Evolutionary conservation across 805 yeast species (phyloP).

Genomic region (Kodamaea jinghongensis): DNA sequence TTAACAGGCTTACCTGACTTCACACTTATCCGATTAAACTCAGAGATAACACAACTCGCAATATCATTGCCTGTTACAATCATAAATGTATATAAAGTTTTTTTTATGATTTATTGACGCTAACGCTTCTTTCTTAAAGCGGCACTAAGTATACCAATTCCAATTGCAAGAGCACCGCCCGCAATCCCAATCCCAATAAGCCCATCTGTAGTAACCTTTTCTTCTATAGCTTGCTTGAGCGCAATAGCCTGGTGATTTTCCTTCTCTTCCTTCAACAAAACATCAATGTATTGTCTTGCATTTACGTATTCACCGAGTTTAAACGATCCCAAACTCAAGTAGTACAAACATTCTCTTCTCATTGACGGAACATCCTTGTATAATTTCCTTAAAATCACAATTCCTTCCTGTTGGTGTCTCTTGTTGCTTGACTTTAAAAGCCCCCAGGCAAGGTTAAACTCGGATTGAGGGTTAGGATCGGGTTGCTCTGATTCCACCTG

Average conservation of each 20-base stretch:
- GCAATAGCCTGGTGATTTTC: conserved; percentile 73
- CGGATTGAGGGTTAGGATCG: conserved; percentile 73
- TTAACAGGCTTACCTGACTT: conserved; percentile 55
- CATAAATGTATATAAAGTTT: not conserved
- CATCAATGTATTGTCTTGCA: conserved; percentile 82
- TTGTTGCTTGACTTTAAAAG: conserved; percentile 66
- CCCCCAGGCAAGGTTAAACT: conserved; percentile 97
- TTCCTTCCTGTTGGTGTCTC: conserved; percentile 73
- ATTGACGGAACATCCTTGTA: conserved; percentile 78
- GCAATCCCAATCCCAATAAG: conserved; percentile 84
- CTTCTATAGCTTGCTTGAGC: conserved; percentile 75
- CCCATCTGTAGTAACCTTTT: conserved; percentile 82
- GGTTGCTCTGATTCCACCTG: conserved; percentile 84
- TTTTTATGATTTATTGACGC: not conserved
- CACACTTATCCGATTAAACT: conserved; percentile 28
- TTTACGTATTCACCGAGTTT: conserved; percentile 85
- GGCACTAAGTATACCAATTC: conserved; percentile 59
- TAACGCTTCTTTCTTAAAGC: conserved; percentile 20
- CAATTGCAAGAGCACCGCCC: conserved; percentile 82
- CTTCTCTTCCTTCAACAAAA: conserved; percentile 76
- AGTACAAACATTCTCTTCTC: conserved; percentile 86
- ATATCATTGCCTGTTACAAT: conserved; percentile 4
- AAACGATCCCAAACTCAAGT: conserved; percentile 81
- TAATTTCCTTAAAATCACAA: conserved; percentile 64
- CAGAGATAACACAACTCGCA: conserved; percentile 18